Conservation (phyloP, 345 rosid genomes). For the Streptanthus diversifolius region DNA sequence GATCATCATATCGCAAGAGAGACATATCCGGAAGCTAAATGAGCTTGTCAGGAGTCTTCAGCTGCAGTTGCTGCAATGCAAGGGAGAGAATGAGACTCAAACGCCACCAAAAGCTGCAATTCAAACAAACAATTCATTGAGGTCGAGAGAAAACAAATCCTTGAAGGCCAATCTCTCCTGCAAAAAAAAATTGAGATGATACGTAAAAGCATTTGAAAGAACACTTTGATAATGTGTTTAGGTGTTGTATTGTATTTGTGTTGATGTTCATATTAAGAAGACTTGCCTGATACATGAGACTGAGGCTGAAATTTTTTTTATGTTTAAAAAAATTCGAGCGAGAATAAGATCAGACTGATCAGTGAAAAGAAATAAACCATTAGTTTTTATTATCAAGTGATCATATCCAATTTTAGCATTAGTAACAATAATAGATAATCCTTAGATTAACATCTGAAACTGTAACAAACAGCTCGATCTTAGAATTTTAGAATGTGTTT, state of each 20-base stretch:
- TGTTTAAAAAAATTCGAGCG: too few relatives aligned
- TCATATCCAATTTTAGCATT: too few relatives aligned
- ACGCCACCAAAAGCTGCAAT: slow-evolving; percentile 31
- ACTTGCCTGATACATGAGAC: too few relatives aligned
- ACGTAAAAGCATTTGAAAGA: neutral
- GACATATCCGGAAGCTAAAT: slow-evolving; percentile 63
- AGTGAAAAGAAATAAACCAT: too few relatives aligned
- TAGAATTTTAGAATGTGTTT: too few relatives aligned
- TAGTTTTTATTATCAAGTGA: too few relatives aligned
- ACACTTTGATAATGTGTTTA: slow-evolving; percentile 7
- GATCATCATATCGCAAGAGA: slow-evolving; percentile 79
- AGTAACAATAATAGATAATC: too few relatives aligned
- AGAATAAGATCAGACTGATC: too few relatives aligned
- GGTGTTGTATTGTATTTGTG: neutral
- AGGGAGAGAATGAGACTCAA: slow-evolving; percentile 39
- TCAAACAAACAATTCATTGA: slow-evolving; percentile 48
- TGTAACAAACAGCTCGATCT: too few relatives aligned
- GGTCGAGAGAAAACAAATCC: slow-evolving; percentile 46
- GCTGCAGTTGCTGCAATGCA: slow-evolving; percentile 52
- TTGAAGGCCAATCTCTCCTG: slow-evolving; percentile 41
- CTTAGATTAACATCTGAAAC: too few relatives aligned
- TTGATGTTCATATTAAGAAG: too few relatives aligned
- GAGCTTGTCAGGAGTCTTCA: slow-evolving; percentile 60
- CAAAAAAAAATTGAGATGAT: neutral
- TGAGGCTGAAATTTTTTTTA: too few relatives aligned